Conservation (phyloP, 1,284 basidiomycete species). For the Apiotrichum brassicae region DNA sequence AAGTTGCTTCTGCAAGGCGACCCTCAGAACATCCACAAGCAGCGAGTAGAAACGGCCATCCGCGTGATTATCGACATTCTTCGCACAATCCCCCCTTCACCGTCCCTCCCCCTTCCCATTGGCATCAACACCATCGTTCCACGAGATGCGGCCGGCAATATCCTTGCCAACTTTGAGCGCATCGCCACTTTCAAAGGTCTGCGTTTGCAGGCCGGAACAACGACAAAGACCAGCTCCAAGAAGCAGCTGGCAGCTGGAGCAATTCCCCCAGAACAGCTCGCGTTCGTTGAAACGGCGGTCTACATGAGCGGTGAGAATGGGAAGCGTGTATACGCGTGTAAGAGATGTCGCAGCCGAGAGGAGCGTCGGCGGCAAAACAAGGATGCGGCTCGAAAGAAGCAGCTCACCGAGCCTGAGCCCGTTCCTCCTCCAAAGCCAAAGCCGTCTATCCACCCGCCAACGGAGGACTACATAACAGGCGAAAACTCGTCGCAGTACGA, state of each 20-base stretch:
- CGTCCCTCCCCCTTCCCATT: conserved; percentile 20
- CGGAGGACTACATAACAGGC: conserved; percentile 36
- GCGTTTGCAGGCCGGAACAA: conserved; percentile 37
- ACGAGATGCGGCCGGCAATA: conserved; percentile 24
- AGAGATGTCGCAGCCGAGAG: conserved; percentile 76
- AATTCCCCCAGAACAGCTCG: conserved; percentile 32
- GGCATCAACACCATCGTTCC: conserved; percentile 23
- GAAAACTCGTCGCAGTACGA: conserved; percentile 40
- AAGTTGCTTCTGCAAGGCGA: conserved; percentile 40
- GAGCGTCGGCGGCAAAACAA: conserved; percentile 50
- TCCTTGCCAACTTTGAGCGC: conserved; percentile 32
- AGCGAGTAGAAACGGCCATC: conserved; percentile 44
- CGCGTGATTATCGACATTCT: conserved; percentile 42
- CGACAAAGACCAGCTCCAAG: conserved; percentile 40
- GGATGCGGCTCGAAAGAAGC: conserved; percentile 38
- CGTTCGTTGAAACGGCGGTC: conserved; percentile 42
- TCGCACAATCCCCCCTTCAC: conserved; percentile 29
- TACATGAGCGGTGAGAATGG: conserved; percentile 41
- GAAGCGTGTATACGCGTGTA: conserved; percentile 63
- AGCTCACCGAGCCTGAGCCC: conserved; percentile 25
- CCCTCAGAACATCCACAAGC: conserved; percentile 39
- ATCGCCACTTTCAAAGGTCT: conserved; percentile 35
- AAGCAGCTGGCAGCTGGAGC: conserved; percentile 40
- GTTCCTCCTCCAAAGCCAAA: conserved; percentile 14
- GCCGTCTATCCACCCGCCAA: conserved; percentile 20